These are phyloP conservation scores for Coemansia umbellata DNA, from an alignment of 192 early-diverging fungal genomes.

Conservation along the genomic window DNA sequence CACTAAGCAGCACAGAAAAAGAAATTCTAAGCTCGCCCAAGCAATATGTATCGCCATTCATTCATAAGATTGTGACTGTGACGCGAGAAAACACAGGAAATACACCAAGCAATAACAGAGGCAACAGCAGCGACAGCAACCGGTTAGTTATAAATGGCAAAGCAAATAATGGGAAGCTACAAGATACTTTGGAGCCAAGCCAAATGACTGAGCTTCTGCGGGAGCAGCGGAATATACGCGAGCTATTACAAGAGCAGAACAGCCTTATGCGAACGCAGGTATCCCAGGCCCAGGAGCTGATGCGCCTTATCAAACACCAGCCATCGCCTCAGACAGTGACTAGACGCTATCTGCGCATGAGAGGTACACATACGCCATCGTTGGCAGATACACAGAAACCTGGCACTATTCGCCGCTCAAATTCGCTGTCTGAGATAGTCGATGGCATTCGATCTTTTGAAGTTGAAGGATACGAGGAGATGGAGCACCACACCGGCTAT, in stretches of 20 bases:
- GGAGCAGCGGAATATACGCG: conserved; percentile 46
- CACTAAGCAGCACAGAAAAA: background rate
- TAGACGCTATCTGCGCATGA: conserved; percentile 43
- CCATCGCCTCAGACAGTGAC: conserved; percentile 42
- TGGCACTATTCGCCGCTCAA: conserved; percentile 28
- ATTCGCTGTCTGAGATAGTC: conserved; percentile 46
- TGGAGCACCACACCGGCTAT: conserved; percentile 5
- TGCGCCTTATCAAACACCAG: conserved; percentile 31
- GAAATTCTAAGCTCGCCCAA: background rate
- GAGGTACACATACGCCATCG: conserved; percentile 29
- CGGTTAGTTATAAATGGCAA: too few species aligned
- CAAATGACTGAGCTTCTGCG: conserved; percentile 29
- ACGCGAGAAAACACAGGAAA: background rate
- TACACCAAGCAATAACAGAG: too few species aligned
- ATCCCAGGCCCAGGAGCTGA: conserved; percentile 43
- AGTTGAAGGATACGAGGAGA: conserved; percentile 49
- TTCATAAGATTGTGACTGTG: conserved; percentile 18
- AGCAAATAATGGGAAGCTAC: too few species aligned
- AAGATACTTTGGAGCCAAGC: background rate
- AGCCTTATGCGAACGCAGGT: conserved; percentile 37
- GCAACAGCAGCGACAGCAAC: background rate
- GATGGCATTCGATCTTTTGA: conserved; percentile 44
- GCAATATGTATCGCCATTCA: conserved; percentile 12
- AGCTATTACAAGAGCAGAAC: conserved; percentile 43
- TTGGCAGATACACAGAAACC: conserved; percentile 4